Evolutionary conservation across 768 basidiomycete genomes (phyloP).

Genomic region (Fibroporia radiculosa): DNA sequence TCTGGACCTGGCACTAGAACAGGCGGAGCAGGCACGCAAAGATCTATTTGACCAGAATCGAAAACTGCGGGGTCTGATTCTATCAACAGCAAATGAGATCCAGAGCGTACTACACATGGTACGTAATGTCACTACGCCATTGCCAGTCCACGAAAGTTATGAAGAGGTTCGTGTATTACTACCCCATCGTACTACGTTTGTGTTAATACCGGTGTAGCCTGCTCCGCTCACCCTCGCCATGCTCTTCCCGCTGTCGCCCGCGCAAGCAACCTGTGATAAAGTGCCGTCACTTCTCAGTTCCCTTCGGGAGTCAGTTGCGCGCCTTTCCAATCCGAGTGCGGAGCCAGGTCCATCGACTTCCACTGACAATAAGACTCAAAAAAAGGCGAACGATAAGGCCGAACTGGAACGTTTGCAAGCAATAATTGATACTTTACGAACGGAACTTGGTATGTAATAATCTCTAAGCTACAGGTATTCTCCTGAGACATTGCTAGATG

Average conservation of each 20-base stretch:
- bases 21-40: slow-evolving; percentile 60
- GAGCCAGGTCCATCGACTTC: slow-evolving; percentile 14
- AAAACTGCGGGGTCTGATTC: slow-evolving; percentile 48
- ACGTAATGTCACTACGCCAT: slow-evolving; percentile 24
- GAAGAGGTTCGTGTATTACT: slow-evolving; percentile 41
- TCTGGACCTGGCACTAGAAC: slow-evolving; percentile 61
- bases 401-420: slow-evolving; percentile 45
- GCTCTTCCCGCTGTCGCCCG: slow-evolving; percentile 21
- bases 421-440: slow-evolving; percentile 41
- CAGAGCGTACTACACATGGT: slow-evolving; percentile 47
- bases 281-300: slow-evolving; percentile 19
- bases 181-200: slow-evolving; percentile 1
- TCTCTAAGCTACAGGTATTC: background rate
- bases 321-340: slow-evolving; percentile 14
- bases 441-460: slow-evolving; percentile 46
- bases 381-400: background rate
- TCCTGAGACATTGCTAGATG: slow-evolving; percentile 32
- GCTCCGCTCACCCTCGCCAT: slow-evolving; percentile 13
- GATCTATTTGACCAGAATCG: slow-evolving; percentile 60
- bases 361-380: background rate
- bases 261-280: slow-evolving; percentile 19
- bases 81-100: slow-evolving; percentile 59
- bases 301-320: slow-evolving; percentile 17
- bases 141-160: slow-evolving; percentile 28
- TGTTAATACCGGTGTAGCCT: slow-evolving; percentile 15